Evolutionary conservation across 306 rosid species (phyloP), one percentile per base, ranked within the genome.

Genomic region (Malus sylvestris): DNA sequence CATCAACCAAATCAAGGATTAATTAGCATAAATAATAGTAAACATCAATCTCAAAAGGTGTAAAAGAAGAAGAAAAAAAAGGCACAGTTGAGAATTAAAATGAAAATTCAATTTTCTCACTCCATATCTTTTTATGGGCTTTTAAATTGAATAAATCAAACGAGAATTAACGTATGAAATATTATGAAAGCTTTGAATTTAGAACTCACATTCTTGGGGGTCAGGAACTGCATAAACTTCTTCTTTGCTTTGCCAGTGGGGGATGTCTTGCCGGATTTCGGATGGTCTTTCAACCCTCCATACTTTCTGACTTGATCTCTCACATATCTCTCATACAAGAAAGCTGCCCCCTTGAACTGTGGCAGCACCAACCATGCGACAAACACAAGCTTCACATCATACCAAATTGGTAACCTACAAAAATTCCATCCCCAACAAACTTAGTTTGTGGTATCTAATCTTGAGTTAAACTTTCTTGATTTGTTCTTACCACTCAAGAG

Each of bases 341-440:
- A 88, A 77, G 97, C 88, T n/a, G 96, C 97, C 29, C 98, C 98
- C 81, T 86, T 84, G 89, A 89, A 89, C 49, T 90, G 97, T 3
- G 97, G 98, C 76, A 95, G 88, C 44, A 90, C 96, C 79, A 90
- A 62, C 98, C 98, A 95, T 5, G 88, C 93, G 89, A 89, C 97
- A 1, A 85, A 32, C 73, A 90, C 72, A 16, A 92, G 75, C 84
- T 95, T 95, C 86, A 79, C 88, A 19, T 79, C 78, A 30, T 92
- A 89, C 96, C 95, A 95, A 33, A 92, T 83, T 15, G 97, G 93
- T 18, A 95, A 64, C 97, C 98, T 94, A 51, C 76, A 83, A 7
- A 62, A 14, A 14, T 38, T 22, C 5, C 35, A 68, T 10, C 25
- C 23, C 59, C 46, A 71, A 44, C 0, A 38, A 5, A 71, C 44